Conservation (phyloP, 805 yeast genomes). For the Ogataea methylovora region DNA sequence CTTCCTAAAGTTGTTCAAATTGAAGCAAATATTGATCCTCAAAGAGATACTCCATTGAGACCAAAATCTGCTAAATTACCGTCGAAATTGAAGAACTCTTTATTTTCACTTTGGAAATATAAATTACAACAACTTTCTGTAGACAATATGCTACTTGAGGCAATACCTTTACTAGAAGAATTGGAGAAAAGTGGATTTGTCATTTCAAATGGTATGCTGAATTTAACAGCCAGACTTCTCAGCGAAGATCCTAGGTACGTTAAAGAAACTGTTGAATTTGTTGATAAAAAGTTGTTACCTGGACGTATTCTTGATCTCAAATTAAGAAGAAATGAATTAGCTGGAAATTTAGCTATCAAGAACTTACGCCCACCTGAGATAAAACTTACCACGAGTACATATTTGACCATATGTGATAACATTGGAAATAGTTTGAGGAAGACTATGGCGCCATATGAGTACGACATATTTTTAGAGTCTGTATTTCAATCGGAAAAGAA, state of each 20-base stretch:
- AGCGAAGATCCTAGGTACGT: constrained; percentile 12
- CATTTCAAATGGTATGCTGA: constrained; percentile 18
- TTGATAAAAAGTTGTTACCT: constrained; percentile 21
- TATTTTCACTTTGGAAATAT: constrained; percentile 22
- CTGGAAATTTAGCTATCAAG: background rate
- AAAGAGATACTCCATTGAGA: too few species aligned
- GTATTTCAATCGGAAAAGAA: too few species aligned
- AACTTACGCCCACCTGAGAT: too few species aligned
- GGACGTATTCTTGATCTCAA: constrained; percentile 5
- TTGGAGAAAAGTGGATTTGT: constrained; percentile 17
- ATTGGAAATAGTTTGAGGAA: background rate
- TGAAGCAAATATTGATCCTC: too few species aligned
- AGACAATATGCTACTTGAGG: constrained; percentile 12
- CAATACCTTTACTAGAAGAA: constrained; percentile 10
- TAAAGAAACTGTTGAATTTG: constrained; percentile 16
- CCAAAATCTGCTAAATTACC: too few species aligned
- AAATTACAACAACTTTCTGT: constrained; percentile 20
- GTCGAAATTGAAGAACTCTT: constrained; percentile 19
- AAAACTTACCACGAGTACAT: background rate
- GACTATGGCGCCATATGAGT: too few species aligned
- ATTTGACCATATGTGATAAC: background rate
- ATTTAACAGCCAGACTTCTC: constrained; percentile 19
- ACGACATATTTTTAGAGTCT: too few species aligned
- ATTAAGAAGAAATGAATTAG: background rate
- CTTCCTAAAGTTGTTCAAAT: too few species aligned